phyloP scores from a whole-genome alignment of 108 stramenopile species.

The Conticribra guillardii region DNA sequence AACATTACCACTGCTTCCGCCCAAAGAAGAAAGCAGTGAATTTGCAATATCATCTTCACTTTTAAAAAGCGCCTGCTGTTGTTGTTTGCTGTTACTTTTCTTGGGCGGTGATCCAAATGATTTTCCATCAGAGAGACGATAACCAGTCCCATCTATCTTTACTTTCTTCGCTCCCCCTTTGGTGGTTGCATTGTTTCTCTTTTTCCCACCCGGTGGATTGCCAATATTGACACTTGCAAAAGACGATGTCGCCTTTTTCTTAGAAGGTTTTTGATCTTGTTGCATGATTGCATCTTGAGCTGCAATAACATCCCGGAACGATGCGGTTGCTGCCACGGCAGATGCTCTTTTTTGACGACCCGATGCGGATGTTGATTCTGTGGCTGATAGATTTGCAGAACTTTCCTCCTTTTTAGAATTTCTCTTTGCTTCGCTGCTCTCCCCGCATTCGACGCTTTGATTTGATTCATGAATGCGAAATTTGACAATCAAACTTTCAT shows the following conservation, averaged over 20 bases:
- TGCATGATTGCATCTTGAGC: constrained; percentile 65
- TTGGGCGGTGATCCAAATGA: constrained; percentile 29
- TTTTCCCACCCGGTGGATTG: constrained; percentile 4
- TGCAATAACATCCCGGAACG: constrained; percentile 61
- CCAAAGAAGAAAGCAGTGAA: constrained; percentile 64
- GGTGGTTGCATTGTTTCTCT: constrained; percentile 26
- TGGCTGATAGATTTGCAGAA: neutral
- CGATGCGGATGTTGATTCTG: neutral
- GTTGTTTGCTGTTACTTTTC: neutral
- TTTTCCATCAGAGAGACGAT: constrained; percentile 49
- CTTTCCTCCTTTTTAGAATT: neutral
- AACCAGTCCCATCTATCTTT: constrained; percentile 45
- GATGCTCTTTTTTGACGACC: constrained; percentile 59
- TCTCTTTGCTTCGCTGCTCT: constrained; percentile 9
- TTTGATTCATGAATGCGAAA: constrained; percentile 12
- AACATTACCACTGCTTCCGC: constrained; percentile 55
- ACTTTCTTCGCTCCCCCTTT: constrained; percentile 12
- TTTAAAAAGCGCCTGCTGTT: constrained; percentile 15
- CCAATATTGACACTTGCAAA: constrained; percentile 1
- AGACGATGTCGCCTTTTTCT: constrained; percentile 7
- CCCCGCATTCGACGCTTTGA: neutral
- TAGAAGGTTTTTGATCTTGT: constrained; percentile 21
- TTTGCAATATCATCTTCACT: constrained; percentile 70
- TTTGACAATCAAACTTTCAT: constrained; percentile 57
- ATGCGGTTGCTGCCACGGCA: constrained; percentile 59